Conservation (phyloP, 148 eudicot species). For the Fagopyrum tataricum region DNA sequence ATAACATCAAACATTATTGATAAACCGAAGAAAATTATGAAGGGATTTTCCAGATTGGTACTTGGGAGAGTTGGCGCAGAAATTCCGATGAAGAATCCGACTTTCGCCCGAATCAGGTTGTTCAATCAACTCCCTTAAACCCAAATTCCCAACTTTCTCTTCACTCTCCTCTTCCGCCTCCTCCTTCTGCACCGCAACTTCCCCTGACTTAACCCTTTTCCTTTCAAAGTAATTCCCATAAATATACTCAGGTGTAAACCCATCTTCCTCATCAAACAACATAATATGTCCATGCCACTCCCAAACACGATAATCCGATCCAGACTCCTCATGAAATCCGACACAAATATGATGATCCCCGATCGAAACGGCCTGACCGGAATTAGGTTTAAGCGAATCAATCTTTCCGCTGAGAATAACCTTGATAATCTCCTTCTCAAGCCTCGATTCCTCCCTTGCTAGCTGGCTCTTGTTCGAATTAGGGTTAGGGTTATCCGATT, state of each 20-base stretch:
- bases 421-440: constrained; percentile 68
- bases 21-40: not conserved
- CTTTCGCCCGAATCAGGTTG: constrained; percentile 27
- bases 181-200: constrained; percentile 2
- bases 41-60: not conserved
- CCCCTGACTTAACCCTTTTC: constrained; percentile 18
- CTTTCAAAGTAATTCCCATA: constrained; percentile 97
- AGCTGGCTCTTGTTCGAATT: constrained; percentile 27
- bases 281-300: constrained; percentile 98
- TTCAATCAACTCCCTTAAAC: constrained; percentile 66
- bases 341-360: constrained; percentile 87
- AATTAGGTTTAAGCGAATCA: constrained; percentile 72
- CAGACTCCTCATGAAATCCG: constrained; percentile 71
- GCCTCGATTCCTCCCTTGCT: constrained; percentile 68
- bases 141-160: constrained; percentile 34
- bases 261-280: constrained; percentile 85
- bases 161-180: constrained; percentile 25
- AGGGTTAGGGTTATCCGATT: constrained; percentile 16
- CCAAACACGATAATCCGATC: constrained; percentile 90
- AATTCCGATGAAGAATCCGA: constrained; percentile 61
- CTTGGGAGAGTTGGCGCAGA: constrained; percentile 23
- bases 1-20: not conserved
- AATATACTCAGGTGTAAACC: constrained; percentile 81
- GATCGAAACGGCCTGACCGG: constrained; percentile 79
- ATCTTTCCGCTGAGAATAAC: constrained; percentile 55